These are phyloP conservation scores for Codiaeum variegatum DNA, from an alignment of 441 rosid species.

Conservation along the genomic window DNA sequence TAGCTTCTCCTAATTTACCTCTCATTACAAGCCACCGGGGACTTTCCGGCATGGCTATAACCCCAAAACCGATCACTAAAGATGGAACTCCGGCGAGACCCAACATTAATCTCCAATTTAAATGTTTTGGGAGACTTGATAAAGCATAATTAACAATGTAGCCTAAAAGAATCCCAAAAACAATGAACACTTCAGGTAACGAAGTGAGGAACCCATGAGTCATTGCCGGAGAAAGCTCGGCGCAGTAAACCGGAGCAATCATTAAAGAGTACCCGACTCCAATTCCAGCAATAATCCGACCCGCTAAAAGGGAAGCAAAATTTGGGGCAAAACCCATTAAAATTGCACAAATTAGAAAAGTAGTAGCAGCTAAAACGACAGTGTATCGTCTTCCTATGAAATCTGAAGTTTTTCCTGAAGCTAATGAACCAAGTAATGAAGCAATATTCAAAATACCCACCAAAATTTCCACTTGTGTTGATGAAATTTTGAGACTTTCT, in stretches of 20 bases:
- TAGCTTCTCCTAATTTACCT: conserved; percentile 40
- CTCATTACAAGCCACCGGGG: conserved; percentile 66
- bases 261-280: conserved; percentile 66
- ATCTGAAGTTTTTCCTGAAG: conserved; percentile 59
- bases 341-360: conserved; percentile 55
- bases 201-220: conserved; percentile 60
- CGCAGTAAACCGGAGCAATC: conserved; percentile 63
- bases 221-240: conserved; percentile 55
- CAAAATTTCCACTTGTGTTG: conserved; percentile 50
- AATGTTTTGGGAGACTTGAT: conserved; percentile 34
- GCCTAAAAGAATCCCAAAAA: conserved; percentile 55
- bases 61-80: conserved; percentile 40
- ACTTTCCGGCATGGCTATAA: conserved; percentile 59
- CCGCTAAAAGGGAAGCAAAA: conserved; percentile 48
- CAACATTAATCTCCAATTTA: conserved; percentile 67
- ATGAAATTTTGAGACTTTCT: conserved; percentile 44
- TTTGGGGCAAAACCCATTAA: conserved; percentile 65
- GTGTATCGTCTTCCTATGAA: conserved; percentile 53
- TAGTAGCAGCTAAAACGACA: conserved; percentile 47
- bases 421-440: conserved; percentile 56
- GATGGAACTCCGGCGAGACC: conserved; percentile 61
- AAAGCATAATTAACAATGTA: conserved; percentile 48
- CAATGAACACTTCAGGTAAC: conserved; percentile 64
- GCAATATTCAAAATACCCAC: conserved; percentile 54
- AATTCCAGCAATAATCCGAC: conserved; percentile 58